These are phyloP conservation scores for Pisolithus thermaeus DNA, from an alignment of 1,284 basidiomycete species.

Conservation along the genomic window DNA sequence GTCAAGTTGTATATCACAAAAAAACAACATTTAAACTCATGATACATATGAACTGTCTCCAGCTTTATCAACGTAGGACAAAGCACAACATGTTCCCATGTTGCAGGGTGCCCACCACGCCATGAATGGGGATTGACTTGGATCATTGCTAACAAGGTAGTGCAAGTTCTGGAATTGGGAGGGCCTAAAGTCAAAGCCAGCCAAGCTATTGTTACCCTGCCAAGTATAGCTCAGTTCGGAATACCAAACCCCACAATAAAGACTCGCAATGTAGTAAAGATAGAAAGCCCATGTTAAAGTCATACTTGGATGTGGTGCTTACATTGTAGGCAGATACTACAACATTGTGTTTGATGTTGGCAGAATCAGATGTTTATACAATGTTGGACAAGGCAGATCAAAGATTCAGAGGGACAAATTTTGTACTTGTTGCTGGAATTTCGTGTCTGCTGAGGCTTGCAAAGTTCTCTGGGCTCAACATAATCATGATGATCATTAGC, in stretches of 20 bases:
- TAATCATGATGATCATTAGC: too few relatives aligned
- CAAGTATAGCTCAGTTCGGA: too few relatives aligned
- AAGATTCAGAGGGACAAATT: too few relatives aligned
- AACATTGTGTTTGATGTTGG: neutral
- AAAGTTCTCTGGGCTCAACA: too few relatives aligned
- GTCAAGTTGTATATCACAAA: conserved; percentile 2
- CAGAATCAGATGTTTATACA: neutral
- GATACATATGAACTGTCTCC: conserved; percentile 47
- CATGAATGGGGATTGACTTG: conserved; percentile 48
- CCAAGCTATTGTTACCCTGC: conserved; percentile 64
- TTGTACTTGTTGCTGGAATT: too few relatives aligned
- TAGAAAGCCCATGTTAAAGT: conserved; percentile 73
- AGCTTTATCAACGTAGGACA: conserved; percentile 59
- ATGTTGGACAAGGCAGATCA: too few relatives aligned
- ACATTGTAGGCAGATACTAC: neutral
- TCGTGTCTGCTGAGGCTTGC: too few relatives aligned
- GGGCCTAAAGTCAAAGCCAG: conserved; percentile 72
- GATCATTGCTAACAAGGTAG: conserved; percentile 66
- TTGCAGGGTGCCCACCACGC: conserved; percentile 49
- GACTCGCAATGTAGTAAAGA: conserved; percentile 55
- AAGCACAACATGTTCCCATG: conserved; percentile 48
- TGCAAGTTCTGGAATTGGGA: conserved; percentile 74
- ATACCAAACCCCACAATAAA: neutral
- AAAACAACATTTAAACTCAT: neutral
- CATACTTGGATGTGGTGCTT: conserved; percentile 44